Evolutionary conservation across 768 basidiomycete species (phyloP).

Genomic region (Tylopilus cervinicoccineus): DNA sequence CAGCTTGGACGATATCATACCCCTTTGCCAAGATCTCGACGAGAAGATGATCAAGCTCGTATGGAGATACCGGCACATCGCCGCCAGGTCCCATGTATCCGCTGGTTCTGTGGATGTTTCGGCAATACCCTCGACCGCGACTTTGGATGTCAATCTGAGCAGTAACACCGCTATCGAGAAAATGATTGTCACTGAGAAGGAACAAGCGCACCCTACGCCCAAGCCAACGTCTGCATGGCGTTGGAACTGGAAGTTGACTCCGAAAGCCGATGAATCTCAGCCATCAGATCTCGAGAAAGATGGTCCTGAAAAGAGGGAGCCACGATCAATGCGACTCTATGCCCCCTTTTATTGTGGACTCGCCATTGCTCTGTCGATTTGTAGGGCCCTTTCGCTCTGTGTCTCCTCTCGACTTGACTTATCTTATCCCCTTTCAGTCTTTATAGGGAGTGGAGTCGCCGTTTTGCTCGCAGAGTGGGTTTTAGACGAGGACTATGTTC

Average conservation of each 20-base stretch:
- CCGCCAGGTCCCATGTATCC: constrained; percentile 17
- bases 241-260: constrained; percentile 45
- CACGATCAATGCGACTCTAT: constrained; percentile 56
- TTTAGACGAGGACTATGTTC: constrained; percentile 54
- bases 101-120: constrained; percentile 33
- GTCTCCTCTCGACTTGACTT: constrained; percentile 11
- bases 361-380: constrained; percentile 56
- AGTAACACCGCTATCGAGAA: constrained; percentile 34
- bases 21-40: constrained; percentile 64
- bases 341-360: constrained; percentile 73
- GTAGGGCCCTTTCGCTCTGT: constrained; percentile 38
- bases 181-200: constrained; percentile 20
- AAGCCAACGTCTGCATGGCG: constrained; percentile 17
- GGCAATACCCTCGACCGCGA: constrained; percentile 40
- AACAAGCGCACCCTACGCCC: neutral
- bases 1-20: constrained; percentile 73
- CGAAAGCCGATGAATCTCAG: constrained; percentile 20
- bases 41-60: constrained; percentile 78
- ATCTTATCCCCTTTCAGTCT: constrained; percentile 43
- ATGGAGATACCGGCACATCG: constrained; percentile 49
- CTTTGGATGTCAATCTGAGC: constrained; percentile 51
- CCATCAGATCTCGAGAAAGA: constrained; percentile 49
- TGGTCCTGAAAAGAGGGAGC: constrained; percentile 18
- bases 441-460: constrained; percentile 58
- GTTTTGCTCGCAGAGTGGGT: constrained; percentile 64